These are phyloP conservation scores for Barbarea vulgaris DNA, from an alignment of 345 rosid genomes.

Conservation along the genomic window DNA sequence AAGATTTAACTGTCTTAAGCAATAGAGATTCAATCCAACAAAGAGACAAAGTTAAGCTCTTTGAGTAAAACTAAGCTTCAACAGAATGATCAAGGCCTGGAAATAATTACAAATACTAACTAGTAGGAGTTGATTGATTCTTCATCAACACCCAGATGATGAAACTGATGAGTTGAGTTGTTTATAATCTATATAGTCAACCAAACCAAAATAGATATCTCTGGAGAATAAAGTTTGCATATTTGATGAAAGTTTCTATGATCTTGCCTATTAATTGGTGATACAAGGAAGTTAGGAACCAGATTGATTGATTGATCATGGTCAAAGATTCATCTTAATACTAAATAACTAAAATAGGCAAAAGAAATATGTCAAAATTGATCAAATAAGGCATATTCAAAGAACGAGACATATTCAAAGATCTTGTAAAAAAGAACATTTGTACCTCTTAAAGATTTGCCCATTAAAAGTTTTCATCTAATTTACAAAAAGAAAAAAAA, in stretches of 20 bases:
- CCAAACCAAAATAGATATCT: slow-evolving; percentile 5
- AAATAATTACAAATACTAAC: background rate
- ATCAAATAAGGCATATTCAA: slow-evolving; percentile 6
- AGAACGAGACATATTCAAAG: background rate
- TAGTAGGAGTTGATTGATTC: background rate
- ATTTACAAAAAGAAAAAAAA: background rate
- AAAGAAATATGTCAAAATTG: background rate
- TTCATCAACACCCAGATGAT: background rate
- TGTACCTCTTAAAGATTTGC: slow-evolving; percentile 39
- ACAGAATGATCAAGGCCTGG: background rate
- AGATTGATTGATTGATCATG: slow-evolving; percentile 4
- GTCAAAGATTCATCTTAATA: slow-evolving; percentile 32
- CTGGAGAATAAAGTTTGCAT: slow-evolving; percentile 4
- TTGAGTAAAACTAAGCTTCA: slow-evolving; percentile 8
- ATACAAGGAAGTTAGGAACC: background rate
- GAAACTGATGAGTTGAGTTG: background rate
- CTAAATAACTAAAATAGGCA: background rate
- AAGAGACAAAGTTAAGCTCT: background rate
- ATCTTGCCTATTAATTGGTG: slow-evolving; percentile 9
- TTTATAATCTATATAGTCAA: background rate
- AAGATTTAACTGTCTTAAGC: slow-evolving; percentile 1
- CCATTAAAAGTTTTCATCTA: slow-evolving; percentile 10
- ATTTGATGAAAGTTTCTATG: background rate
- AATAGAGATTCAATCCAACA: slow-evolving; percentile 10
- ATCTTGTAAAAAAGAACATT: background rate